Evolutionary conservation across 2,329 filamentous ascomycete species (phyloP), one percentile per base, ranked within the genome.

Genomic region (Pseudocercospora macadamiae): DNA sequence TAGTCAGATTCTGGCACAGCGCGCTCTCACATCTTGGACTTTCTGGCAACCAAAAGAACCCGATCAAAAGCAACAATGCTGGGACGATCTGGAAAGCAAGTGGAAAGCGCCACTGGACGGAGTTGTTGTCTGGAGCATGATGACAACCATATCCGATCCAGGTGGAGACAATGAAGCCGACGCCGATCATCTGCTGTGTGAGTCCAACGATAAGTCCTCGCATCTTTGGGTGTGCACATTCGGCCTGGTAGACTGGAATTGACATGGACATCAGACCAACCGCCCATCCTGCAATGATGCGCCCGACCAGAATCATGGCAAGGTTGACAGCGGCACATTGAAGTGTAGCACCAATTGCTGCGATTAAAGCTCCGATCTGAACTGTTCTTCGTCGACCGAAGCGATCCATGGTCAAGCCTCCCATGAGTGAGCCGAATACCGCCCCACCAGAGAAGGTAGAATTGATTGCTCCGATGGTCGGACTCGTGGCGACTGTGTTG

Each of bases 221-320:
- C 54, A 81, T 84, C 2, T 80, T 81, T 0, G 84, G 65, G 64
- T 84, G 79, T 0, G 85, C 84, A 54, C 83, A 81, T 68, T 88
- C 86, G 8, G 85, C 82, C 58, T 87, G 85, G 68, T 88, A 88
- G 30, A 85, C 80, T 2, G 85, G 86, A 2, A 88, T 82, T 2
- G 81, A 83, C 68, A 84, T 86, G 16, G 80, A 83, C 64, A 86
- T 78, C 16, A 83, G 70, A 9, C 83, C 85, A 44, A 86, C 81
- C 2, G 83, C 84, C 68, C 83, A 80, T 4, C 84, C 84, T 28
- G 82, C 83, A 57, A 87, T 77, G 64, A 86, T 82, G 9, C 86
- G 82, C 0, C 86, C 83, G 6, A 81, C 77, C 55, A 79, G 78
- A 68, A 80, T 85, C 84, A 86, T 83, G 10, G 76, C 74, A 16